Evolutionary conservation across 306 rosid genomes (phyloP).

Genomic region (Pachyrhizus erosus): DNA sequence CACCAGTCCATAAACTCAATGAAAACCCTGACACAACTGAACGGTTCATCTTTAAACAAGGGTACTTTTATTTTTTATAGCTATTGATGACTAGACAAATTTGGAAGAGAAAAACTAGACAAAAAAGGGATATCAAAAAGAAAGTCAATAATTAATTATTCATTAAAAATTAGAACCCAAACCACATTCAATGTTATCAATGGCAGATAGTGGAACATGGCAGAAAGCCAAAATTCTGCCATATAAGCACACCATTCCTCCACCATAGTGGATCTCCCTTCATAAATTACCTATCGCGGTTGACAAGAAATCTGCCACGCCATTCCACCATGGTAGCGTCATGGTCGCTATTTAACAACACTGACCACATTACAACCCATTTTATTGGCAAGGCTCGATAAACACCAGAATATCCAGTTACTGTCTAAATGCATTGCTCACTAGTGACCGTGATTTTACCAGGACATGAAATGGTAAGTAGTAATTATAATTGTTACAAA

Average conservation of each 20-base stretch:
- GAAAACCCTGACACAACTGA: background rate
- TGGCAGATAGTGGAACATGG: too few relatives aligned
- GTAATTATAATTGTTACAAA: background rate
- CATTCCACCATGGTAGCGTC: too few relatives aligned
- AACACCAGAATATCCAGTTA: background rate
- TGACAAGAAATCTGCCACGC: too few relatives aligned
- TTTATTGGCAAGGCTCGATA: background rate
- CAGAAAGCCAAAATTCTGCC: too few relatives aligned
- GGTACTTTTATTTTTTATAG: background rate
- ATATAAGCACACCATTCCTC: too few relatives aligned
- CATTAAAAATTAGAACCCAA: slow-evolving; percentile 2
- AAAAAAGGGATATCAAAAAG: background rate
- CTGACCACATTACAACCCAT: slow-evolving; percentile 29
- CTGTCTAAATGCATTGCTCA: background rate
- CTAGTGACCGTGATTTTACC: background rate
- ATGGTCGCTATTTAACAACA: too few relatives aligned
- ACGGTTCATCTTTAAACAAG: background rate
- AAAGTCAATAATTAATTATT: background rate
- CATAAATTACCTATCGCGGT: too few relatives aligned
- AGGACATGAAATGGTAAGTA: background rate
- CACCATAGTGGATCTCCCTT: too few relatives aligned
- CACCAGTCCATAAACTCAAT: background rate
- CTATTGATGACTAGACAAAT: background rate
- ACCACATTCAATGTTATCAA: too few relatives aligned
- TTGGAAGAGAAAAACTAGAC: background rate